phyloP scores from a whole-genome alignment of 2,329 filamentous ascomycete species.

The Aspergillus clavatus region DNA sequence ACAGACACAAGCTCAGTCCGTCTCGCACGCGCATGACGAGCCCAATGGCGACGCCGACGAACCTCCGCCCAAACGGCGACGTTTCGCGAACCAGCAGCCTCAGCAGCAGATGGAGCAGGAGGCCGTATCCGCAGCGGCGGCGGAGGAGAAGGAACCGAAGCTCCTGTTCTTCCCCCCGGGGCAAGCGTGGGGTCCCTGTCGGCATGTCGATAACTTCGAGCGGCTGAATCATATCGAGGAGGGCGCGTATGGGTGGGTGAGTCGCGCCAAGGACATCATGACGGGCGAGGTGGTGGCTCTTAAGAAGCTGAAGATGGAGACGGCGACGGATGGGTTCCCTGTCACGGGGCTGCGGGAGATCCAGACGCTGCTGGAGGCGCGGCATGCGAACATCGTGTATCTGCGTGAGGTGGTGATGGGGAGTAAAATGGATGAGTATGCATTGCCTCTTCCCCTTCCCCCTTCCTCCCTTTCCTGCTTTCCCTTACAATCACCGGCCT shows the following conservation, averaged over 20 bases:
- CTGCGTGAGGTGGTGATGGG: conserved; percentile 82
- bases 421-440: conserved; percentile 55
- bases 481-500: too few relatives aligned
- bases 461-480: conserved; percentile 1
- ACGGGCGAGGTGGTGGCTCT: conserved; percentile 82
- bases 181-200: conserved; percentile 63
- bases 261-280: conserved; percentile 67
- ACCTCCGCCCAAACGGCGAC: conserved; percentile 49
- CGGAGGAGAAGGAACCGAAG: conserved; percentile 43
- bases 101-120: conserved; percentile 14
- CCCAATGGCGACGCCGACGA: conserved; percentile 25
- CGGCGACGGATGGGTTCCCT: conserved; percentile 73
- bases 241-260: conserved; percentile 92
- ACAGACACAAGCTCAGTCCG: conserved; percentile 19
- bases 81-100: conserved; percentile 55
- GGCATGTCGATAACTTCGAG: conserved; percentile 82
- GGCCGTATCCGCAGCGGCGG: conserved; percentile 18
- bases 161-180: conserved; percentile 69
- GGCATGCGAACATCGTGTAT: conserved; percentile 75
- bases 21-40: conserved; percentile 7
- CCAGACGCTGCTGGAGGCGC: conserved; percentile 75
- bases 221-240: conserved; percentile 96
- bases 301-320: conserved; percentile 89
- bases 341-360: conserved; percentile 93
- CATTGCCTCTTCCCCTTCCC: conserved; percentile 10